Evolutionary conservation across 2,329 filamentous ascomycete species (phyloP), one percentile per base, ranked within the genome.

Genomic region (Xylaria sp.): DNA sequence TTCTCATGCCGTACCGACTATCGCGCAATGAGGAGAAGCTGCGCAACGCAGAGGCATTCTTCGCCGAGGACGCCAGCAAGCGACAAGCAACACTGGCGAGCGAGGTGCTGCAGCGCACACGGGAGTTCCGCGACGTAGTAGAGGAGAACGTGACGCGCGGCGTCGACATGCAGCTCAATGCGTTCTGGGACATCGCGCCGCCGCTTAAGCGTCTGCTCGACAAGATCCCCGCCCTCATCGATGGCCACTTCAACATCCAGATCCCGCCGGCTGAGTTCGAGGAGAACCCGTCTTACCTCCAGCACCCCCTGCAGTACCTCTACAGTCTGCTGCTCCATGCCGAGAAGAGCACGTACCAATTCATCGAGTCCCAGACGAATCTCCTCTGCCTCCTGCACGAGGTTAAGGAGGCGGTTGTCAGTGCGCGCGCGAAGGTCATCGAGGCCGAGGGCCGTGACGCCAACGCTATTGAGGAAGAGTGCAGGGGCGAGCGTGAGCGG

Each of bases 161-260:
- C 13, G 91, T 97, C 9, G 92, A 97, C 72, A 84, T 91, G 58
- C 94, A 97, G 75, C 82, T 97, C 2, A 92, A 89, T 8, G 92
- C 93, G 0, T 99, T 97, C 73, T 99, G 94, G 94, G 94, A 99
- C 71, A 96, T 97, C 68, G 93, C 92, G 1, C 94, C 94, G 2
- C 86, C 87, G 2, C 81, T 99, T 0, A 81, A 88, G 30, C 82
- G 86, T 13, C 79, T 97, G 52, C 82, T 96, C 9, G 90, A 96
- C 61, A 89, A 89, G 68, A 87, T 97, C 19, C 92, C 92, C 0
- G 72, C 75, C 3, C 46, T 23, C 49, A 58, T 63, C 7, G 59
- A 63, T 18, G 54, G 9, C 44, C 54, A 58, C n/a, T 92, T 96
- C 74, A 79, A 84, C 19, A 83, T 96, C 52, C 83, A 89, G 67